A percentile compares a stretch with the other conserved stretches of the same genome.
Evolutionary conservation across 2,329 filamentous ascomycete genomes (phyloP).

Genomic region (Microdochium bolleyi): DNA sequence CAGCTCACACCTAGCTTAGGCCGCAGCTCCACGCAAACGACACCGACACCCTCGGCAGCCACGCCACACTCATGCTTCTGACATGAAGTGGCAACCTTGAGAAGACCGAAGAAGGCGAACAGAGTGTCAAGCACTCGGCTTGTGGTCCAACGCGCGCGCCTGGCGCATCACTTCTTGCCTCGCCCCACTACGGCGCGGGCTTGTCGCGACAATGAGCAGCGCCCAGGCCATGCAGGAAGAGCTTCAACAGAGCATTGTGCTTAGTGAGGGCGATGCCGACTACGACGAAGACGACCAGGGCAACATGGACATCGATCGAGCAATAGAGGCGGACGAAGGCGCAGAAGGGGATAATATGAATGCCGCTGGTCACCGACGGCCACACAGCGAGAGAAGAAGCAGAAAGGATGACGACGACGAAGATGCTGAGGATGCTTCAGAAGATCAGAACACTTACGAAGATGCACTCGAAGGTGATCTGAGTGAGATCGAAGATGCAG

Average conservation of each 20-base stretch:
- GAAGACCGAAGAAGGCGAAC: neutral
- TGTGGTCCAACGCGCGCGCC: neutral
- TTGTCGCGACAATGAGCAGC: conserved; percentile 32
- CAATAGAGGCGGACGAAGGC: conserved; percentile 1
- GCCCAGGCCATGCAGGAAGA: conserved; percentile 49
- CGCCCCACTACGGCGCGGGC: conserved; percentile 1
- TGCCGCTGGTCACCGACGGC: conserved; percentile 5
- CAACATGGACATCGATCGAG: conserved; percentile 14
- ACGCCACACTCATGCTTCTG: neutral
- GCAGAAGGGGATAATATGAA: conserved; percentile 10
- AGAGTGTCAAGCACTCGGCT: neutral
- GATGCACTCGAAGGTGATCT: conserved; percentile 9
- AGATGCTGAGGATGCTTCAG: conserved; percentile 3
- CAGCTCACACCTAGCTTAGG: too few relatives aligned
- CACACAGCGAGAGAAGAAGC: conserved; percentile 4
- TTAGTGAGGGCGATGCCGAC: conserved; percentile 37
- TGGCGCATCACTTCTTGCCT: neutral
- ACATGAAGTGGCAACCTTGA: neutral
- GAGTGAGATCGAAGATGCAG: conserved; percentile 17
- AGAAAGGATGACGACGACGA: conserved; percentile 5
- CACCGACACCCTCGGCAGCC: neutral
- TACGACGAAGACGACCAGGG: conserved; percentile 27
- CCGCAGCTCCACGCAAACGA: too few relatives aligned
- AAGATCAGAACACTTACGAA: conserved; percentile 5
- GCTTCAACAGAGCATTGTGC: conserved; percentile 45